phyloP scores from a whole-genome alignment of 257 asterid genomes.

The Salvia hispanica region DNA sequence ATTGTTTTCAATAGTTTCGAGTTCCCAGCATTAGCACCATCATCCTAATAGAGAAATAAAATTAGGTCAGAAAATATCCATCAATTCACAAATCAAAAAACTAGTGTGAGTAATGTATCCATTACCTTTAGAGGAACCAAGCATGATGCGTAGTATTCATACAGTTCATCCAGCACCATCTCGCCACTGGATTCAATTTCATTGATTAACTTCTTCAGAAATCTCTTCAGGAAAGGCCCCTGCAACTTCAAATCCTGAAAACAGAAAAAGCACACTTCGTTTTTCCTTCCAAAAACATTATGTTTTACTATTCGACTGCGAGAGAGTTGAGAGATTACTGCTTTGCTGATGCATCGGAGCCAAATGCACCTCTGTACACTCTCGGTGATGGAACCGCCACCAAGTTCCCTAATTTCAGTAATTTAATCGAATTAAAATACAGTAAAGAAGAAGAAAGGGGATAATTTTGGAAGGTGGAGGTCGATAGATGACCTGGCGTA shows the following conservation, averaged over 20 bases:
- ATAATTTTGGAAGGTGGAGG: not conserved
- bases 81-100: not conserved
- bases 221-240: conserved; percentile 60
- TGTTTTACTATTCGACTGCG: not conserved
- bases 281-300: conserved; percentile 5
- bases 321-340: conserved; percentile 43
- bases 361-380: conserved; percentile 74
- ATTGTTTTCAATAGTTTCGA: conserved; percentile 65
- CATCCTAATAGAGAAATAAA: conserved; percentile 48
- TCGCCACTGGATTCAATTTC: conserved; percentile 74
- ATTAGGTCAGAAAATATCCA: not conserved
- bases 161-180: conserved; percentile 71
- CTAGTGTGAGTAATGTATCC: not conserved
- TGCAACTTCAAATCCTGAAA: conserved; percentile 55
- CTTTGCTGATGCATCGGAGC: conserved; percentile 56
- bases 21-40: conserved; percentile 48
- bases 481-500: conserved; percentile 59
- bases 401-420: conserved; percentile 51
- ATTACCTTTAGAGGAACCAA: conserved; percentile 62
- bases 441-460: not conserved
- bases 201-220: conserved; percentile 71
- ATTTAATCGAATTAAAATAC: conserved; percentile 7
- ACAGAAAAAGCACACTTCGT: not conserved
- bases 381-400: conserved; percentile 72
- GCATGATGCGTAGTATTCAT: conserved; percentile 62